These are phyloP conservation scores for Diaporthe sp. DNA, from an alignment of 2,329 filamentous ascomycete species.

Conservation along the genomic window DNA sequence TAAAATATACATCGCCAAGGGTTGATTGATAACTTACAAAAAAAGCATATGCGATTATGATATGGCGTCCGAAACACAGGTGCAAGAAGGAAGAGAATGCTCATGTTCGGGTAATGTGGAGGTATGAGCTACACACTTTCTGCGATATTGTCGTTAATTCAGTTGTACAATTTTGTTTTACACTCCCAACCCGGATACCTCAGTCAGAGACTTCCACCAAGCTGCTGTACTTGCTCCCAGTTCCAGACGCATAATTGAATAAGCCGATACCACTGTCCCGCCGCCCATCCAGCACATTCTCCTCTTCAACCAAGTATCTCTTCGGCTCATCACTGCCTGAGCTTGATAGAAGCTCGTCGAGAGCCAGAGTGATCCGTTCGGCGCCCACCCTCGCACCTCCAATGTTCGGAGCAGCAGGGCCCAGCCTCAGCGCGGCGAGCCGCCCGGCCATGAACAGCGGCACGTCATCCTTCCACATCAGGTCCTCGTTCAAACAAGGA, in stretches of 20 bases:
- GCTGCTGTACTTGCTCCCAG: conserved; percentile 34
- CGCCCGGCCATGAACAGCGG: conserved; percentile 80
- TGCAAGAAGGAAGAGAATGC: not conserved
- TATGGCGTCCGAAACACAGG: not conserved
- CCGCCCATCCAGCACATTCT: not conserved
- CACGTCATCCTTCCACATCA: conserved; percentile 81
- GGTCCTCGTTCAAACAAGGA: conserved; percentile 80
- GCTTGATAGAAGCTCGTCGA: conserved; percentile 67
- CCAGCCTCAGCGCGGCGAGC: conserved; percentile 75
- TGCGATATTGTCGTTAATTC: not conserved
- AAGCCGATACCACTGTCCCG: conserved; percentile 19
- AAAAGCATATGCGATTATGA: not conserved
- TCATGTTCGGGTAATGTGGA: not conserved
- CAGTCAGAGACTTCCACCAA: conserved; percentile 26
- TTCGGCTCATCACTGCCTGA: not conserved
- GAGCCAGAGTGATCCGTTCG: conserved; percentile 78
- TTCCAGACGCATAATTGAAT: conserved; percentile 35
- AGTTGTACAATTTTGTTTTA: not conserved
- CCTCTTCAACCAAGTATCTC: conserved; percentile 46
- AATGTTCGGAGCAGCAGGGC: conserved; percentile 80
- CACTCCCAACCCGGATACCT: not conserved
- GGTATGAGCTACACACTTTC: not conserved
- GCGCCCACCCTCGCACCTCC: conserved; percentile 80
- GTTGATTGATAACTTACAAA: not conserved
- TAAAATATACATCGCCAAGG: no score